Evolutionary conservation across 1,284 basidiomycete genomes (phyloP).

Genomic region (Cryptococcus jaspeensis): DNA sequence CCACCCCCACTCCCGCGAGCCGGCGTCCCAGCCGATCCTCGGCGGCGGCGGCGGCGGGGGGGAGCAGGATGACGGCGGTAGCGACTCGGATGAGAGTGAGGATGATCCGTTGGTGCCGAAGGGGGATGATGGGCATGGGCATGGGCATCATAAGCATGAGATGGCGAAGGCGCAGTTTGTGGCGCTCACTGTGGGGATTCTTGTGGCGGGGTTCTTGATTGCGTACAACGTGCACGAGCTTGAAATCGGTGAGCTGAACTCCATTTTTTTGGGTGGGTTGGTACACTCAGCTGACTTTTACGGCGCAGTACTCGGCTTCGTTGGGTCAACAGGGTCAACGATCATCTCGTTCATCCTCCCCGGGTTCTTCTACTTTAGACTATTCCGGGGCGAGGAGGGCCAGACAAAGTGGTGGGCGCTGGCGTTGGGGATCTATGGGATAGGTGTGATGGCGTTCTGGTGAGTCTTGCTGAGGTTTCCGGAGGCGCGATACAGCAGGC

Average conservation of each 20-base stretch:
- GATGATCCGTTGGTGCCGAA: constrained; percentile 46
- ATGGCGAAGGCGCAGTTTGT: constrained; percentile 73
- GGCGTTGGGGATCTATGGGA: constrained; percentile 70
- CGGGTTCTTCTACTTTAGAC: constrained; percentile 57
- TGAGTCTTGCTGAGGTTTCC: constrained; percentile 52
- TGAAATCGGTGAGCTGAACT: constrained; percentile 65
- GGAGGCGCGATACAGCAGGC: background rate
- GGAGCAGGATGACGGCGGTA: constrained; percentile 12
- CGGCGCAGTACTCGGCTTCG: constrained; percentile 80
- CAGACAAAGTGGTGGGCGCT: constrained; percentile 64
- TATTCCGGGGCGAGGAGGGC: constrained; percentile 68
- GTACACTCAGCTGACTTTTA: background rate
- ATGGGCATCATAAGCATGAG: constrained; percentile 59
- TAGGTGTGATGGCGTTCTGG: constrained; percentile 83
- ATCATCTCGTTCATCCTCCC: constrained; percentile 97
- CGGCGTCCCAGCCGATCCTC: background rate
- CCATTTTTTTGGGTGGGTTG: background rate
- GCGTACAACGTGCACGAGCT: constrained; percentile 82
- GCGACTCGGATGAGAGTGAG: constrained; percentile 32
- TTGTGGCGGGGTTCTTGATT: constrained; percentile 63
- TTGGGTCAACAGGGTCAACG: constrained; percentile 94
- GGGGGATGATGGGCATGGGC: constrained; percentile 39
- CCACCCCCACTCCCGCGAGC: constrained; percentile 8
- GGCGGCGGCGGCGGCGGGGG: constrained; percentile 2
- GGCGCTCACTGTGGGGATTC: constrained; percentile 69